Conservation (phyloP, 345 rosid species). For the Salix viminalis region DNA sequence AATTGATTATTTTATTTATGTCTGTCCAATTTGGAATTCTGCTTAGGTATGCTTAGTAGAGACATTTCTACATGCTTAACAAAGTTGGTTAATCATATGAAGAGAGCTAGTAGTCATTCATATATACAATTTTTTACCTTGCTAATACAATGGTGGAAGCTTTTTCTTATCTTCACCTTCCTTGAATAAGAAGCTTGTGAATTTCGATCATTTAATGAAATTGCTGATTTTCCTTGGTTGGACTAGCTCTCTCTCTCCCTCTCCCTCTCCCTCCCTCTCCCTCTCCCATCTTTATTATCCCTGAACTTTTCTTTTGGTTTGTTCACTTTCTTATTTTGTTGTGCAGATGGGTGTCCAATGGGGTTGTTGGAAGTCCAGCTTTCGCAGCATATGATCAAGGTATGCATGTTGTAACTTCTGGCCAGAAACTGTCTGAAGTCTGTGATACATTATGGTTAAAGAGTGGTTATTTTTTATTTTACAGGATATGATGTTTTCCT, state of each 20-base stretch:
- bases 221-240: no score
- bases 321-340: not conserved
- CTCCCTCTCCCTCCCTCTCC: no score
- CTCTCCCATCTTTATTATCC: no score
- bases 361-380: conserved; percentile 96
- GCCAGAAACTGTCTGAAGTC: conserved; percentile 7
- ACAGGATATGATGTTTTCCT: conserved; percentile 93
- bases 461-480: conserved; percentile 5
- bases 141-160: no score
- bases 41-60: not conserved
- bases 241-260: no score
- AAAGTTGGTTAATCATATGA: not conserved
- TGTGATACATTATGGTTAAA: conserved; percentile 6
- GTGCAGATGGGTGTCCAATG: conserved; percentile 91
- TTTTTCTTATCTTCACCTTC: not conserved
- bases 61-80: not conserved
- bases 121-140: no score
- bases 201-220: no score
- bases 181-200: not conserved
- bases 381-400: conserved; percentile 99
- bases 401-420: conserved; percentile 16
- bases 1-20: not conserved
- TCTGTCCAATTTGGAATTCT: not conserved
- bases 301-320: not conserved
- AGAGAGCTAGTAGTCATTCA: not conserved